Evolutionary conservation across 345 rosid species (phyloP).

Genomic region (Raphanus raphanistrum): DNA sequence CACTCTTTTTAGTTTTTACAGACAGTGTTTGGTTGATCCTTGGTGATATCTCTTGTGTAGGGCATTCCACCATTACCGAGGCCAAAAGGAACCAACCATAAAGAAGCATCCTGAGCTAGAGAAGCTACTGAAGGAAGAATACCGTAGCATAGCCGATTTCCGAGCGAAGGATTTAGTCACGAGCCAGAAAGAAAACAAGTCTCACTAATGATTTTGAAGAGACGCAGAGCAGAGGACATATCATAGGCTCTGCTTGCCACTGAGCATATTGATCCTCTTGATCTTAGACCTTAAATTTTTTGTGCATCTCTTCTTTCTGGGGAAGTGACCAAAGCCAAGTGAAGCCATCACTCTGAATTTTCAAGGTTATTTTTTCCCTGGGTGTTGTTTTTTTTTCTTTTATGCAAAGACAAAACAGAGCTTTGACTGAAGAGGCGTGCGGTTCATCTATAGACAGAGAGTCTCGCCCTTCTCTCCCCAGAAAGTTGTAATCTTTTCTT

Average conservation of each 20-base stretch:
- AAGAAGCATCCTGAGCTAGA: slow-evolving; percentile 78
- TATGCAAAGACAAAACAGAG: slow-evolving; percentile 22
- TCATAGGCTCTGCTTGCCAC: slow-evolving; percentile 7
- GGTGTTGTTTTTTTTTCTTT: slow-evolving; percentile 14
- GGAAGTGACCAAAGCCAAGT: slow-evolving; percentile 28
- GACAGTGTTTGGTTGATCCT: not conserved
- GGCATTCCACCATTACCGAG: slow-evolving; percentile 95
- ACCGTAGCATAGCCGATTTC: slow-evolving; percentile 67
- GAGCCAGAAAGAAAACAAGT: slow-evolving; percentile 40
- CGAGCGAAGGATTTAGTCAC: slow-evolving; percentile 51
- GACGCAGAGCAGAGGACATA: slow-evolving; percentile 2
- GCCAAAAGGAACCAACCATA: slow-evolving; percentile 48
- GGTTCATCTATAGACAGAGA: slow-evolving; percentile 19
- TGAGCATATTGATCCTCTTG: slow-evolving; percentile 19
- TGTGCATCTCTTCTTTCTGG: slow-evolving; percentile 15
- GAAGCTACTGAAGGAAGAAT: slow-evolving; percentile 70
- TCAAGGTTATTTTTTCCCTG: slow-evolving; percentile 21
- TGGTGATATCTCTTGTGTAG: slow-evolving; percentile 39
- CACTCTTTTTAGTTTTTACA: not conserved
- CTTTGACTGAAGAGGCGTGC: slow-evolving; percentile 37
- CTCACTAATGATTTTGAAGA: slow-evolving; percentile 15
- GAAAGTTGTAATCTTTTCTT: slow-evolving; percentile 13
- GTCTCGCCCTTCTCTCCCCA: slow-evolving; percentile 30
- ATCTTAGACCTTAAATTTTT: slow-evolving; percentile 14
- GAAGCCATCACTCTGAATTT: slow-evolving; percentile 32